Base-by-base conservation (phyloP, 805 yeast genomes). In the Ogataea glucozyma region DNA sequence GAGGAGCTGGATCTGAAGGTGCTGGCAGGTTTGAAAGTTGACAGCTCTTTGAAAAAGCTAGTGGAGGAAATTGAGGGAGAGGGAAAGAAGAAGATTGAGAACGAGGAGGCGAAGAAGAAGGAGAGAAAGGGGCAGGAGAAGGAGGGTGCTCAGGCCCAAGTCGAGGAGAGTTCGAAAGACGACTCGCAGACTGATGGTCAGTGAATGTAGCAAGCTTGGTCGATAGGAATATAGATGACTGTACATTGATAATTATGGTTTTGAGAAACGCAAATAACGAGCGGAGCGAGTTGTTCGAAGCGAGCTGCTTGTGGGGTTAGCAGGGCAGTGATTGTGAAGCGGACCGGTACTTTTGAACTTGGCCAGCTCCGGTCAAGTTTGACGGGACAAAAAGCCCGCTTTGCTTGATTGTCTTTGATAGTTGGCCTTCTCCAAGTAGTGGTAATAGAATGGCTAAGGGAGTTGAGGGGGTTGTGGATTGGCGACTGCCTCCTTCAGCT, bases 11-110 rank as follows among this genome's bases (percentile, higher is more conserved):
- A 60, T 32, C 31, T 61, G 27, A 52, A 49, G 2, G 45, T 38
- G 18, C 44, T 66, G 26, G 44, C 38, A 27, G 49, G 46, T 6
- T 46, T 60, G 26, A 56, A 56, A 24, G 49, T 64, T 38, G 64
- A 62, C 22, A 42, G 40, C 8, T 44, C 57, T 6, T 39, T 64
- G 36, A 61, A 52, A 29, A 26, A 32, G 20, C 29, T 56, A 20
- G 46, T 59, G 14, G 43, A 44, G 20, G 56, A 49, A 17, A 43
- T 53, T 23, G 38, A 40, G n/a, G 19, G 36, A 9, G 42, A 14
- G 41, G 37, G 31, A 13, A 12, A 26, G 6, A 33, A 20, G 24
- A 3, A 23, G 18, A 11, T 12, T 10, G 32, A 40, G 21, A 10
- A 24, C 17, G 18, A n/a, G 17, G 14, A 6, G 30, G 7, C 20